phyloP scores from a whole-genome alignment of 73 alveolate genomes.

The Paramecium pentaurelia region DNA sequence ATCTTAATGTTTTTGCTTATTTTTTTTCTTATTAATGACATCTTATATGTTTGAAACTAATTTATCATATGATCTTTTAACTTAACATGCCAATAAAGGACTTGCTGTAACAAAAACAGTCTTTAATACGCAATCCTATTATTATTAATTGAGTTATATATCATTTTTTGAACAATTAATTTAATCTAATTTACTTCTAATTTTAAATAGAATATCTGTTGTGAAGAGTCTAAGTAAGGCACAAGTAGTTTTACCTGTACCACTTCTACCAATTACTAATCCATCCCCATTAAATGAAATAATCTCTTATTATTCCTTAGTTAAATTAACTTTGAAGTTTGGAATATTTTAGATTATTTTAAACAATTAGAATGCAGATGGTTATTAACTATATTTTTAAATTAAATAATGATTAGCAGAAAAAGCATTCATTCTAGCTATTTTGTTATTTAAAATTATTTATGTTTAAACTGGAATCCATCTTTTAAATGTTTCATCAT shows the following conservation, averaged over 20 bases:
- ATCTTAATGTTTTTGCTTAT: neutral
- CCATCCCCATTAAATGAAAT: constrained; percentile 68
- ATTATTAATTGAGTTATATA: neutral
- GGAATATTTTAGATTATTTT: constrained; percentile 61
- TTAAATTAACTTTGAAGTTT: constrained; percentile 58
- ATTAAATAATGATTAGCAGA: constrained; percentile 1
- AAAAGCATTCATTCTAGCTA: neutral
- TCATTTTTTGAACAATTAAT: neutral
- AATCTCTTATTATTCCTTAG: constrained; percentile 65
- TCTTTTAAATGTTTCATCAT: neutral
- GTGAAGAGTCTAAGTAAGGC: constrained; percentile 78
- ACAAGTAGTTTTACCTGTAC: constrained; percentile 91
- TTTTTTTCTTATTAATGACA: constrained; percentile 53
- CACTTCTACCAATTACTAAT: constrained; percentile 85
- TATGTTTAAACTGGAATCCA: neutral
- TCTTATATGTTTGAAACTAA: constrained; percentile 63
- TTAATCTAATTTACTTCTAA: neutral
- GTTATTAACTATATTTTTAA: constrained; percentile 27
- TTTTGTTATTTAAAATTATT: neutral
- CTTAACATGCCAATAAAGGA: constrained; percentile 87
- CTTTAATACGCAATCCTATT: constrained; percentile 61
- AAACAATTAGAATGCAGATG: constrained; percentile 53
- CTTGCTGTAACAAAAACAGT: constrained; percentile 80
- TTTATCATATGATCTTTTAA: constrained; percentile 72
- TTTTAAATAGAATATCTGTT: constrained; percentile 69